phyloP scores from a whole-genome alignment of 192 early-diverging fungal genomes.

The Obelidium mucronatum region DNA sequence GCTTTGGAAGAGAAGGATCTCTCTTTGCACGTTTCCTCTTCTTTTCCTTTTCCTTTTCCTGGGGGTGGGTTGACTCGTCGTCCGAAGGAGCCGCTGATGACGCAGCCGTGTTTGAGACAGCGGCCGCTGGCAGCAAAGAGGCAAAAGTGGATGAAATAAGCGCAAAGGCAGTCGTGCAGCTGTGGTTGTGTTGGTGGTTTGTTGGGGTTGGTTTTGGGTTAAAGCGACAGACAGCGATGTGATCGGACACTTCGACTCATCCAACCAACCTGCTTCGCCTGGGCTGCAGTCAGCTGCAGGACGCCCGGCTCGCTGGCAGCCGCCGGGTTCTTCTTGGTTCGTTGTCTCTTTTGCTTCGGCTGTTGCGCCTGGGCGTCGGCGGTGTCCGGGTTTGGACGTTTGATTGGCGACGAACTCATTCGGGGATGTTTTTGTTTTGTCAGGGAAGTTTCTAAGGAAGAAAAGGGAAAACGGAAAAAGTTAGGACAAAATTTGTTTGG shows the following conservation, averaged over 20 bases:
- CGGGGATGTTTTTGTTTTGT: not conserved
- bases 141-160: not conserved
- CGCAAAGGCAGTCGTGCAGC: slow-evolving; percentile 6
- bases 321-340: not conserved
- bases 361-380: not conserved
- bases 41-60: not conserved
- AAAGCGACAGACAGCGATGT: not conserved
- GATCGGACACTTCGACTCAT: not conserved
- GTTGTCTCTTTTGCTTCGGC: not conserved
- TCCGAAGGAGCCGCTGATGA: not conserved
- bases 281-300: not conserved
- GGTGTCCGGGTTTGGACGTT: not conserved
- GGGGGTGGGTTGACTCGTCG: not conserved
- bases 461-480: not conserved
- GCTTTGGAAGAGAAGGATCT: slow-evolving; percentile 3
- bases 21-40: slow-evolving; percentile 6
- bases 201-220: not conserved
- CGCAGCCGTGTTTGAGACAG: not conserved
- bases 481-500: too few species aligned
- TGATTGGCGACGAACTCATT: not conserved
- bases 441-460: not conserved
- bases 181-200: not conserved
- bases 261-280: not conserved
- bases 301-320: not conserved
- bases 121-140: not conserved